Conservation (phyloP, 176 grass and related monocot genomes). For the Eragrostis nindensis region DNA sequence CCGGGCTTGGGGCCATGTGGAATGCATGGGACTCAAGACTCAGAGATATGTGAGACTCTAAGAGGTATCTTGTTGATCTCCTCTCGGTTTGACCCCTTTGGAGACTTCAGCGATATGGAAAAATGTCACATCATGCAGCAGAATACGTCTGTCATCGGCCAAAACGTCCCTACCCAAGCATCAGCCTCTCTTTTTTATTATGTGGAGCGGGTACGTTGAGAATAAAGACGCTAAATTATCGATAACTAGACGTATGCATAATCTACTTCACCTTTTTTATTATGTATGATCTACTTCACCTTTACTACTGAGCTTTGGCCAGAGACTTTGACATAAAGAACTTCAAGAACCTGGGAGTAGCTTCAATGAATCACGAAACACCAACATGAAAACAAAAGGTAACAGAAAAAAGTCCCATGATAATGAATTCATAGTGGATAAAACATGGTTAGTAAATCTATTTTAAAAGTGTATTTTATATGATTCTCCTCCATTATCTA, state of each 20-base stretch:
- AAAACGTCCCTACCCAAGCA: not conserved
- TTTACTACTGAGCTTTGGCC: too few relatives aligned
- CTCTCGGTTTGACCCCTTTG: not conserved
- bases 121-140: not conserved
- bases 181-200: not conserved
- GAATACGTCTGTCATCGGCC: not conserved
- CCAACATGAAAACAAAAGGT: not conserved
- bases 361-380: too few relatives aligned
- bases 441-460: not conserved
- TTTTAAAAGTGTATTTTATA: not conserved
- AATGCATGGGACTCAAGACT: not conserved
- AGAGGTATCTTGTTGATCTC: not conserved
- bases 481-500: not conserved
- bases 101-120: not conserved
- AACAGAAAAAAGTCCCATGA: not conserved
- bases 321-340: too few relatives aligned
- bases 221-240: not conserved
- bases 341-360: too few relatives aligned
- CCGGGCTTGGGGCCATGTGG: not conserved
- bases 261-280: too few relatives aligned
- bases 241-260: too few relatives aligned
- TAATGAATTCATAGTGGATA: not conserved
- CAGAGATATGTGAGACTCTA: not conserved
- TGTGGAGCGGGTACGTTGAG: not conserved
- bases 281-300: too few relatives aligned